A percentile compares a stretch with the other conserved stretches of the same genome.
Evolutionary conservation across 1,139 yeast genomes (phyloP).

Genomic region (Candida tetrigidarum): DNA sequence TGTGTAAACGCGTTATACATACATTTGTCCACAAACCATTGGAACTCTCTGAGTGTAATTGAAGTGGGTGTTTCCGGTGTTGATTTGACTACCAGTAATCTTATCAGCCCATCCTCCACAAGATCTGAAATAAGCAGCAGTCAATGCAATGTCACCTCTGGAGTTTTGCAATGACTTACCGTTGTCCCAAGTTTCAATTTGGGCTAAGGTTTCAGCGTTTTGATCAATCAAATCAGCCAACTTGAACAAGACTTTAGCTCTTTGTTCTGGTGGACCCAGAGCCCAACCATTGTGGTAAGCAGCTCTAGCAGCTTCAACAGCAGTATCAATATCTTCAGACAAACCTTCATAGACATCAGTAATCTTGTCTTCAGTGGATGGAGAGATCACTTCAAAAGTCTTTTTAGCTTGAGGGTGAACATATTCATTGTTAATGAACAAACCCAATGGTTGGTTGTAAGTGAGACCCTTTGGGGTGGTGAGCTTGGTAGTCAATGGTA

Average conservation of each 20-base stretch:
- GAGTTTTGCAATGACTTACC: constrained; percentile 71
- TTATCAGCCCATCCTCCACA: constrained; percentile 90
- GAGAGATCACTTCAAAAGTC: constrained; percentile 62
- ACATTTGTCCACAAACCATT: constrained; percentile 74
- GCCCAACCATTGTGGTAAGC: constrained; percentile 56
- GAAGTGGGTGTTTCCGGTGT: constrained; percentile 63
- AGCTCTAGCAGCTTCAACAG: constrained; percentile 76
- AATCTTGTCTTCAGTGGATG: constrained; percentile 70
- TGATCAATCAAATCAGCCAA: constrained; percentile 68
- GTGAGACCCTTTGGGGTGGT: constrained; percentile 64
- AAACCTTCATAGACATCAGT: constrained; percentile 71
- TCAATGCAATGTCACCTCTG: constrained; percentile 61
- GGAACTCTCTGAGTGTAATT: constrained; percentile 68
- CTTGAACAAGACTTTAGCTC: constrained; percentile 57
- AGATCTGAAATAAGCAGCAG: constrained; percentile 66
- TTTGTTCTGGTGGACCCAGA: constrained; percentile 44
- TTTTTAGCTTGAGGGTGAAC: constrained; percentile 48
- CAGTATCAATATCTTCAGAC: constrained; percentile 71
- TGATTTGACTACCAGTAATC: constrained; percentile 67
- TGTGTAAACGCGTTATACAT: constrained; percentile 2
- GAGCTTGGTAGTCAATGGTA: constrained; percentile 51
- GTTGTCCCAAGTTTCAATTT: constrained; percentile 78
- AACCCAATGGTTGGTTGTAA: constrained; percentile 45
- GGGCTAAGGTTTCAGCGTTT: constrained; percentile 60
- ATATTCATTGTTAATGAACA: constrained; percentile 70